phyloP scores from a whole-genome alignment of 345 rosid species.

The Melaleuca alternifolia region DNA sequence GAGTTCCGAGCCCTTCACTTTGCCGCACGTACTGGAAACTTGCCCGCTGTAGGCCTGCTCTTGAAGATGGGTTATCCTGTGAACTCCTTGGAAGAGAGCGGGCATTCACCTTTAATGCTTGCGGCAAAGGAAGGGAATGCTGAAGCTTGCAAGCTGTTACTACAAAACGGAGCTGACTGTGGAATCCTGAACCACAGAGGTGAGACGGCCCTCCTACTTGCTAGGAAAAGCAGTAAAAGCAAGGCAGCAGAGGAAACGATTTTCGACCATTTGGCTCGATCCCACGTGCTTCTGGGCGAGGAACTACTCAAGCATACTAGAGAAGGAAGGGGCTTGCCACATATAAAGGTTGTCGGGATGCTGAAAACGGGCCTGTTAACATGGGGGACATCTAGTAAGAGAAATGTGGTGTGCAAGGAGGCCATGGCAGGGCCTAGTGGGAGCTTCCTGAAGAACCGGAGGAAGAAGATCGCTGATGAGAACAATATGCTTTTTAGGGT shows the following conservation, averaged over 20 bases:
- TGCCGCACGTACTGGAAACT: constrained; percentile 14
- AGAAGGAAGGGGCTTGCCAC: constrained; percentile 19
- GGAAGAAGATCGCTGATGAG: neutral
- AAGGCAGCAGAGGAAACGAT: constrained; percentile 18
- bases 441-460: constrained; percentile 12
- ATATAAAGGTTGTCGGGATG: constrained; percentile 11
- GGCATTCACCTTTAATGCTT: constrained; percentile 18
- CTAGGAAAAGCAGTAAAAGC: constrained; percentile 12
- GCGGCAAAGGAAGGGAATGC: constrained; percentile 22
- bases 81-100: constrained; percentile 10
- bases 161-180: constrained; percentile 15
- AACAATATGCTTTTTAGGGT: constrained; percentile 8
- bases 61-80: constrained; percentile 7
- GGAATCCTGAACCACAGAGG: constrained; percentile 1
- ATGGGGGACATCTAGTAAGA: constrained; percentile 19
- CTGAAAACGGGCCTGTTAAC: constrained; percentile 11
- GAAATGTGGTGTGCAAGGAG: constrained; percentile 19
- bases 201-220: constrained; percentile 13
- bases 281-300: constrained; percentile 17
- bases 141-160: constrained; percentile 16
- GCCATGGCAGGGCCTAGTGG: constrained; percentile 15
- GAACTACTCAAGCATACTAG: constrained; percentile 20
- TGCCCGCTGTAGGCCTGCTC: constrained; percentile 9
- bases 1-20: constrained; percentile 20
- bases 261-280: constrained; percentile 12